These are phyloP conservation scores for Psidium friedrichsthalianum DNA, from an alignment of 345 rosid genomes.

Conservation along the genomic window DNA sequence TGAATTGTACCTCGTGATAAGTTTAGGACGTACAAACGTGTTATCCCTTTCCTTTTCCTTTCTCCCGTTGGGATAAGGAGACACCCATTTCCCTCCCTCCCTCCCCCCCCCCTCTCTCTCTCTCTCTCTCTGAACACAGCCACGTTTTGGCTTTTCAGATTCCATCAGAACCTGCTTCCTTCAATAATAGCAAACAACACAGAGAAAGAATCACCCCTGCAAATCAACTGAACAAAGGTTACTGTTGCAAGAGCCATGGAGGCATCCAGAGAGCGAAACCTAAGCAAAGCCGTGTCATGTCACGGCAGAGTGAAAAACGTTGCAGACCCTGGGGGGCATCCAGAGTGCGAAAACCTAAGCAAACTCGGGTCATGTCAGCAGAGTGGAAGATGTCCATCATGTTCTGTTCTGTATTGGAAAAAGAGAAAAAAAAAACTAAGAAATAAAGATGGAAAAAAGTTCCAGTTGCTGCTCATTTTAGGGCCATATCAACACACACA, in stretches of 20 bases:
- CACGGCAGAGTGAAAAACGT: not conserved
- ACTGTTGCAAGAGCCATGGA: not conserved
- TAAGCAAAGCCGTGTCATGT: not conserved
- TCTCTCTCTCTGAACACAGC: not conserved
- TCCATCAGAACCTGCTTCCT: not conserved
- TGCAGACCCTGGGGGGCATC: not conserved
- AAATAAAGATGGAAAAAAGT: not conserved
- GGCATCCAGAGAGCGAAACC: not conserved
- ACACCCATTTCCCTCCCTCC: too few relatives aligned
- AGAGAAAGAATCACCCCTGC: not conserved
- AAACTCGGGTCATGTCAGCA: not conserved
- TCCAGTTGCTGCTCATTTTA: not conserved
- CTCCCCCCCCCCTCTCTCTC: not conserved
- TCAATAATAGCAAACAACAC: constrained; percentile 8
- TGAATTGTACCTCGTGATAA: too few relatives aligned
- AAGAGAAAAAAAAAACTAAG: not conserved
- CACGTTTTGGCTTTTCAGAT: not conserved
- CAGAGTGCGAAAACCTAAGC: not conserved
- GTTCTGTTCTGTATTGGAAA: not conserved
- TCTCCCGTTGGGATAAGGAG: not conserved
- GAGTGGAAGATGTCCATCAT: not conserved
- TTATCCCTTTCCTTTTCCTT: not conserved
- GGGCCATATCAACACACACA: not conserved
- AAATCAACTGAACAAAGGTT: not conserved
- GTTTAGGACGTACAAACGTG: too few relatives aligned